Conservation (phyloP, 306 rosid genomes). For the Pachyrhizus erosus region DNA sequence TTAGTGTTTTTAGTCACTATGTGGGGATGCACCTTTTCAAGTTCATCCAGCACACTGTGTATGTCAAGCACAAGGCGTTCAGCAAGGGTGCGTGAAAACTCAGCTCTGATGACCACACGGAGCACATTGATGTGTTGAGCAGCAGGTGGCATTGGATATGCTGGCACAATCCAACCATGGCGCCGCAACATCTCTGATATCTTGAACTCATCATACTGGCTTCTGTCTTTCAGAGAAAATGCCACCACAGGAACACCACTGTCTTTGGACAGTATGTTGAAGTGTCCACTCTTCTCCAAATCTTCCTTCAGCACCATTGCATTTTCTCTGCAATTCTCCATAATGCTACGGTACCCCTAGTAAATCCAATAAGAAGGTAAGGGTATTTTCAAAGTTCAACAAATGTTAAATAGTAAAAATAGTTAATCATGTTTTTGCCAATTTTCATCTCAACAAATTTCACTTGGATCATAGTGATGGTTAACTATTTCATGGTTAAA, state of each 20-base stretch:
- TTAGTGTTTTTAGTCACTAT: neutral
- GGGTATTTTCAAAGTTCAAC: neutral
- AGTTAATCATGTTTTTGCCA: neutral
- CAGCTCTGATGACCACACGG: slow-evolving; percentile 62
- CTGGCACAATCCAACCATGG: slow-evolving; percentile 68
- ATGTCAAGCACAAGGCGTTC: slow-evolving; percentile 60
- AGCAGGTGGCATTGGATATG: slow-evolving; percentile 67
- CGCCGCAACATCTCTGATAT: slow-evolving; percentile 60
- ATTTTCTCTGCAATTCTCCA: slow-evolving; percentile 68
- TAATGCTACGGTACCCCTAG: slow-evolving; percentile 61
- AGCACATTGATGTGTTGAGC: slow-evolving; percentile 61
- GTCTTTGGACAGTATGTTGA: slow-evolving; percentile 78
- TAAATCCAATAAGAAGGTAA: neutral
- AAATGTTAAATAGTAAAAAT: neutral
- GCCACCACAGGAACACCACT: slow-evolving; percentile 87
- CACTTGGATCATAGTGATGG: no score
- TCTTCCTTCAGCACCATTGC: slow-evolving; percentile 60
- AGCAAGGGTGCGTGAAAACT: slow-evolving; percentile 58
- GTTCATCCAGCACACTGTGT: slow-evolving; percentile 51
- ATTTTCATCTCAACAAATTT: neutral
- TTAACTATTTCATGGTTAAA: no score
- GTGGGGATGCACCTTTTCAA: slow-evolving; percentile 39
- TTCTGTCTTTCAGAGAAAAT: slow-evolving; percentile 73
- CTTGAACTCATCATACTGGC: slow-evolving; percentile 50
- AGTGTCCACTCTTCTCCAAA: slow-evolving; percentile 61